Conservation (phyloP, 2,329 filamentous ascomycete genomes). For the Verticillium nubilum region DNA sequence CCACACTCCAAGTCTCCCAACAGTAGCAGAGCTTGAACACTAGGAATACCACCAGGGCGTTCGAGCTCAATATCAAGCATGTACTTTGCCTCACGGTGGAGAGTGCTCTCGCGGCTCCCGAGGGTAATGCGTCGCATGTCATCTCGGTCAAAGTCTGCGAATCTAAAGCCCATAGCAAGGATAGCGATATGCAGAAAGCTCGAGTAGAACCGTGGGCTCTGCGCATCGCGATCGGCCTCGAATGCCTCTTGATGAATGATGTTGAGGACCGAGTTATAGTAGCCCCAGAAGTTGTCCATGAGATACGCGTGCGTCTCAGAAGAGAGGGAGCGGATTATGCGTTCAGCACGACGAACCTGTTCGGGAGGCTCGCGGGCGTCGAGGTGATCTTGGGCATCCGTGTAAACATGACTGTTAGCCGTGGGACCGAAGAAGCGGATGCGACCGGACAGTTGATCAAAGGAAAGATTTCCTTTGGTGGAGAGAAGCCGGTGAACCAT, state of each 20-base stretch:
- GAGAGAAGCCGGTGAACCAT: constrained; percentile 43
- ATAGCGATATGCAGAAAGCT: constrained; percentile 46
- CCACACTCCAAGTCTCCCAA: constrained; percentile 49
- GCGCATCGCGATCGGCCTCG: constrained; percentile 37
- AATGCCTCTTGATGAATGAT: constrained; percentile 45
- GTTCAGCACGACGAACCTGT: constrained; percentile 39
- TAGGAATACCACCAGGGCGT: constrained; percentile 44
- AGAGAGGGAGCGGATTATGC: constrained; percentile 39
- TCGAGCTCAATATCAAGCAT: constrained; percentile 50
- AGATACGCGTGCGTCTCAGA: constrained; percentile 45
- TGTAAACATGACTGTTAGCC: constrained; percentile 47
- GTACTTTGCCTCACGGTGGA: constrained; percentile 48
- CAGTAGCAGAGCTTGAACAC: constrained; percentile 44
- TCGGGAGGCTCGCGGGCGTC: constrained; percentile 34
- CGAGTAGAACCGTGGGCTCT: constrained; percentile 43
- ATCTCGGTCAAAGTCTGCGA: constrained; percentile 39
- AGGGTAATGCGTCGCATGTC: constrained; percentile 43
- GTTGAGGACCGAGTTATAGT: constrained; percentile 43
- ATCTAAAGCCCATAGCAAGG: constrained; percentile 46
- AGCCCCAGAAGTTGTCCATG: constrained; percentile 44
- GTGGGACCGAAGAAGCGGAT: constrained; percentile 48
- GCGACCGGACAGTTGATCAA: constrained; percentile 45
- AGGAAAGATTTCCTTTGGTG: constrained; percentile 42
- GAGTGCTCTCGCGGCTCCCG: constrained; percentile 41
- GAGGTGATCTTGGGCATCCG: constrained; percentile 27